Base-by-base conservation (phyloP, 176 grass and related monocot species). In the Panicum miliaceum region DNA sequence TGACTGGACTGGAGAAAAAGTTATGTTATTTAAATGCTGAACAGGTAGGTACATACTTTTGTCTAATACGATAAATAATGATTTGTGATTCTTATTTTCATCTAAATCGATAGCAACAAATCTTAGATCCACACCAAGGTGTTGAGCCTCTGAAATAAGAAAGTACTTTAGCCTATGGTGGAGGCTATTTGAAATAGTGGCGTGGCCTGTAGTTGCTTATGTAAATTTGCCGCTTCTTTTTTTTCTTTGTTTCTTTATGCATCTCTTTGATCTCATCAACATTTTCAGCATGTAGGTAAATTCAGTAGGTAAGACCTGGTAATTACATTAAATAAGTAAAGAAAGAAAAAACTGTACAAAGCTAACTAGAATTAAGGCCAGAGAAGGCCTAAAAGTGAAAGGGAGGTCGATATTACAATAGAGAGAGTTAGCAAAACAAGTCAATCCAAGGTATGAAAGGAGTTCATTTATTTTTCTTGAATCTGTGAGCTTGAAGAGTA, bases 1-100 rank as follows among this genome's bases (percentile, higher is more conserved):
- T 94, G 66, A 93, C 92, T 63, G 92, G 92, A 47, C 86, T 98
- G 45, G 92, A 98, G 66, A 94, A 79, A 86, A 95, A 91, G 81
- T 86, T 86, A 61, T 91, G 94, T 60, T 93, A 98, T 89, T 89
- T 72, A 27, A 88, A 94, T 48, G 87, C 93, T 84, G 89, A 98
- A 86, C 78, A 90, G 95, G 95, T 95, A 90, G 69, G 32, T 80
- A 38, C 26, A 85, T 68, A 60, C 48, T 16, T 71, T 80, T 82
- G 41, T 58, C 4, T 76, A 70, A 27, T 63, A 62, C 71, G 10
- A 5, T 53, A 61, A 57, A 80, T 81, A 84, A 67, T 78, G 16
- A 50, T 52, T 6, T 75, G 22, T 14, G 40, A 6, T 32, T 19
- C 37, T 29, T 19, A n/a, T 4, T 16, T 7, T 54, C 22, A 70